Base-by-base conservation (phyloP, 495 filamentous ascomycete genomes). In the Xylaria flabelliformis region DNA sequence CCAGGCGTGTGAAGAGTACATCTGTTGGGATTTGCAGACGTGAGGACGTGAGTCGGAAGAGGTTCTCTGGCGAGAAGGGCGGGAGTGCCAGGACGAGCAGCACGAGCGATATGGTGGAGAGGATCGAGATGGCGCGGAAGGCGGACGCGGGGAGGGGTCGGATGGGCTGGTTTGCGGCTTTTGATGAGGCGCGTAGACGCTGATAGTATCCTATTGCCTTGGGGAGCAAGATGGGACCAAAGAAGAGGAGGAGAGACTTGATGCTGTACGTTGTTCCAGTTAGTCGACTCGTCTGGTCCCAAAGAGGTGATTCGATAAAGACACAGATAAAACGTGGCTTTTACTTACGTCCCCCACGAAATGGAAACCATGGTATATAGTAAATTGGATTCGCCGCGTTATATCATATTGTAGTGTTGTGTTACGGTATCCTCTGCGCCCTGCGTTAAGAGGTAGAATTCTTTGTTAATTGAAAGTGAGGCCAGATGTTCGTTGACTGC, bases 21-120 rank as follows among this genome's bases (percentile, higher is more conserved):
- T 97, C 93, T 44, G 87, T 90, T 17, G 92, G 90, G 51, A 92
- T 97, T 74, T 94, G 93, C 17, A 97, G 86, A 51, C 95, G 93
- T 56, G 93, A 95, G 32, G 89, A 84, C 4, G 96, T 98, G 13
- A 85, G 77, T 32, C 77, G 72, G 88, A 98, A 97, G 80, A 98
- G 84, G 81, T 97, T 97, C 70, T 91, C 88, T 1, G 94, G 91
- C 34, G 89, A 81, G 81, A 94, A 91, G 78, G 79, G 56, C 3
- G 93, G 93, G 12, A 97, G 83, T 51, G 91, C 90, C 61, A 85
- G 83, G 51, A 89, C 72, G 71, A 94, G 79, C 81, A 91, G 88
- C 76, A 90, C 69, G 74, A 87, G 67, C 51, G 87, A 81, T 67
- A 85, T 75, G 70, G 86, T 72, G 79, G 88, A 86, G 78, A 96